Percentiles rank a stretch among this genome's conserved stretches.
These are phyloP conservation scores for Neoconidiobolus thromboides DNA, from an alignment of 371 early-diverging fungal species.

Conservation along the genomic window DNA sequence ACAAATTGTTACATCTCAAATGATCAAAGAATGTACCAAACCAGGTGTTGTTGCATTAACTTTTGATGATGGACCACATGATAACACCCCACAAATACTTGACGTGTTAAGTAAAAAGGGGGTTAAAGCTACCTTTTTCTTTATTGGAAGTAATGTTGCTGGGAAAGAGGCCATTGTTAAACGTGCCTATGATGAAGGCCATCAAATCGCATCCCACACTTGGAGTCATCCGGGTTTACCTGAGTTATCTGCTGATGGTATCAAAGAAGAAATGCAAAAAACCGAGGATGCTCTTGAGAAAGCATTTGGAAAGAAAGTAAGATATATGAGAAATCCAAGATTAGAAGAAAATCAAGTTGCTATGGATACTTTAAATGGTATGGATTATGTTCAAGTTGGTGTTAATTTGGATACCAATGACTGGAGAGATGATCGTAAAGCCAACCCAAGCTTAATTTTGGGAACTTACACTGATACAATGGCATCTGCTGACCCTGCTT, in stretches of 20 bases:
- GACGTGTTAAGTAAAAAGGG: slow-evolving; percentile 19
- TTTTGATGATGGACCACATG: slow-evolving; percentile 11
- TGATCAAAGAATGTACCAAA: not conserved
- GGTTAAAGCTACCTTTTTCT: slow-evolving; percentile 46
- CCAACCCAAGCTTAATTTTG: not conserved
- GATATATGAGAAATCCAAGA: slow-evolving; percentile 20
- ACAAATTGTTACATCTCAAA: too few species aligned
- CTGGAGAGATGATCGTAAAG: slow-evolving; percentile 5
- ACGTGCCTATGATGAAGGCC: slow-evolving; percentile 12
- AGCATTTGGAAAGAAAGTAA: slow-evolving; percentile 20
- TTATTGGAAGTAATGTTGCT: slow-evolving; percentile 21
- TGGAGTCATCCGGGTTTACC: slow-evolving; percentile 24
- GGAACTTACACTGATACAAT: not conserved
- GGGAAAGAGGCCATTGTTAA: not conserved
- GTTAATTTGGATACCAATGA: slow-evolving; percentile 13
- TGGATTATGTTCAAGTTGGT: slow-evolving; percentile 5
- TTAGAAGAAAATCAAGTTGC: slow-evolving; percentile 2
- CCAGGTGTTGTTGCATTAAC: slow-evolving; percentile 8
- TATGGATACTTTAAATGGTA: not conserved
- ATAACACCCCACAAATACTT: slow-evolving; percentile 12
- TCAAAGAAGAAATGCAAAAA: slow-evolving; percentile 10
- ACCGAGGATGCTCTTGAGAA: slow-evolving; percentile 14
- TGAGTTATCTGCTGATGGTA: slow-evolving; percentile 15
- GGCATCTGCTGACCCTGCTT: not conserved
- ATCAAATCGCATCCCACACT: slow-evolving; percentile 28